Base-by-base conservation (phyloP, 805 yeast species). In the Brettanomyces sp. region DNA sequence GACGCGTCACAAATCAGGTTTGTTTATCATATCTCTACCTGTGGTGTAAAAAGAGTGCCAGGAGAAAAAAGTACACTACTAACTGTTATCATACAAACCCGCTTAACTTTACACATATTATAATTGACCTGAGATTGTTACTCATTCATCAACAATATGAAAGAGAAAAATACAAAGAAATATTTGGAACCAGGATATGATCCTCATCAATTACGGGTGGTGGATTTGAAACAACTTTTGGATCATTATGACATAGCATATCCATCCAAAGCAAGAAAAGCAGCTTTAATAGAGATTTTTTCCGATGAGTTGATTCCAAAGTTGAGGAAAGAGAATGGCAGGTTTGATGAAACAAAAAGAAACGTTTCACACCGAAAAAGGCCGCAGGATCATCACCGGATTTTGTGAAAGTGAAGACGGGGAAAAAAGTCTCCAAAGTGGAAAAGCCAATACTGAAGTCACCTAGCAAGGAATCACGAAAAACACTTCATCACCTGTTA, bases 181-280 rank as follows among this genome's bases (percentile, higher is more conserved):
- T 42, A 18, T 32, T 35, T 42, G 23, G 38, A 21, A 13, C 40
- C 59, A 63, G 86, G 73, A n/a, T 84, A 84, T 60, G 80, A 85
- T 58, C 83, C 88, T 11, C 63, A 69, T 14, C 61, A 70, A 23
- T 66, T 82, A 48, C 78, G 77, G 49, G 82, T 85, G 24, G 77
- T 84, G 4, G 79, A 84, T 49, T 69, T 89, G 56, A 74, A 86
- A 54, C 69, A 74, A 25, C 68, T 85, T 21, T 66, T 90, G 39
- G 60, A 65, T 8, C 74, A 72, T 41, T 72, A 85, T 57, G 70
- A 73, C n/a, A 66, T 88, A 13, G 58, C 59, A 0, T 77, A 69
- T 58, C 67, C 82, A 0, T 62, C 80, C 1, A 67, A 69, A 42
- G 77, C 84, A 8, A 83, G 80, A 56, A 89, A 90, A 60, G 69